Conservation (phyloP, 192 early-diverging fungal species). For the Linnemannia hyalina region DNA sequence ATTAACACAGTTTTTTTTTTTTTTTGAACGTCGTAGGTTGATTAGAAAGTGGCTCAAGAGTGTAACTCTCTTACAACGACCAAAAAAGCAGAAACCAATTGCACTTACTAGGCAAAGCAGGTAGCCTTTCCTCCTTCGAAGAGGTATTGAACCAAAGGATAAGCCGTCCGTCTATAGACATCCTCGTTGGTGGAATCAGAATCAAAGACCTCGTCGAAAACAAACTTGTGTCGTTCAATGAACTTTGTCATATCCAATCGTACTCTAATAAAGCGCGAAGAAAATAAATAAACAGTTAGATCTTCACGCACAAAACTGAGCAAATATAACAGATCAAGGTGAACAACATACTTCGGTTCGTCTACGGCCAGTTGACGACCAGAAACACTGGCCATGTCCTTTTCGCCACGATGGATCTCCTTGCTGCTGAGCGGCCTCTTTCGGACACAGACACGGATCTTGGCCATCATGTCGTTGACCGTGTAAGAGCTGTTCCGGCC, state of each 20-base stretch:
- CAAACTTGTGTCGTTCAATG: conserved; percentile 93
- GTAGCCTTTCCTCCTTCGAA: conserved; percentile 97
- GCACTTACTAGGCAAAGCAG: conserved; percentile 96
- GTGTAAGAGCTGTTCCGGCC: conserved; percentile 32
- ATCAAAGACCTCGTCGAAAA: conserved; percentile 98
- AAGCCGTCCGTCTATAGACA: conserved; percentile 92
- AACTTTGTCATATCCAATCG: conserved; percentile 97
- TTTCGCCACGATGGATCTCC: conserved; percentile 84
- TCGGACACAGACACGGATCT: conserved; percentile 97
- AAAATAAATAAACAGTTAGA: neutral
- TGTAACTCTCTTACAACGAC: neutral
- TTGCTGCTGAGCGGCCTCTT: conserved; percentile 94
- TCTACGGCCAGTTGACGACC: conserved; percentile 84
- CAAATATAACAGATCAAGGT: neutral
- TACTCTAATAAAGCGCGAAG: conserved; percentile 64
- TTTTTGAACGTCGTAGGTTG: neutral
- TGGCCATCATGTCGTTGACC: conserved; percentile 74
- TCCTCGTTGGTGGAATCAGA: conserved; percentile 82
- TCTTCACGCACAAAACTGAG: neutral
- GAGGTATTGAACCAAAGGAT: conserved; percentile 94
- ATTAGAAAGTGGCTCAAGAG: neutral
- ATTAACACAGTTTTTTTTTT: neutral
- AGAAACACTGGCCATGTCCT: conserved; percentile 82
- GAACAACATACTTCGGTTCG: conserved; percentile 87
- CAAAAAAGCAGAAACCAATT: neutral